Percentiles rank a stretch among this genome's conserved stretches.
Conservation (phyloP, 192 early-diverging fungal genomes). For the Rhizoclosmatium sp. region DNA sequence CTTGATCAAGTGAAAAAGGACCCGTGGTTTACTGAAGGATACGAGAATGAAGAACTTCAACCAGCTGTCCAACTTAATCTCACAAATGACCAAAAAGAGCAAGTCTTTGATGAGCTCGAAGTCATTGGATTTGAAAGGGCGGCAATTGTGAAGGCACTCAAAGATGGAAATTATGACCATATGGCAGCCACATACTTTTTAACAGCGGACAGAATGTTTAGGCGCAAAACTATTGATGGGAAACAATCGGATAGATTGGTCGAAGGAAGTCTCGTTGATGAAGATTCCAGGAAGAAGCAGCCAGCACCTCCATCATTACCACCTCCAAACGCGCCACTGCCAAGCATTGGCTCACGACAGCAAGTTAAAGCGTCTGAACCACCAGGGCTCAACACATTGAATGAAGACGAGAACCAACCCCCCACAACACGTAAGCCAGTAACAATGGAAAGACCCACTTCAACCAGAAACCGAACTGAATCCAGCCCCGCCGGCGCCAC, state of each 20-base stretch:
- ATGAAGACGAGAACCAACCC: slow-evolving; percentile 27
- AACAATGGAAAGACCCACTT: slow-evolving; percentile 5
- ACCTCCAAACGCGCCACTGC: neutral
- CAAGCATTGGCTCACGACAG: slow-evolving; percentile 12
- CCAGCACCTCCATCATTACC: neutral
- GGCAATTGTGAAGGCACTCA: slow-evolving; percentile 54
- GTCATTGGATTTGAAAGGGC: slow-evolving; percentile 62
- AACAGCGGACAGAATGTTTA: slow-evolving; percentile 58
- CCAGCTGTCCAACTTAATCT: slow-evolving; percentile 37
- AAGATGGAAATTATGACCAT: slow-evolving; percentile 61
- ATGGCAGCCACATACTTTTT: slow-evolving; percentile 65
- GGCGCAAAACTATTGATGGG: slow-evolving; percentile 43
- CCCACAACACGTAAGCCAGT: neutral
- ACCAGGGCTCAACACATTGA: slow-evolving; percentile 21
- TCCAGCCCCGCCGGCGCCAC: neutral
- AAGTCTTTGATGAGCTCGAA: slow-evolving; percentile 61
- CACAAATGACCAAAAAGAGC: slow-evolving; percentile 54
- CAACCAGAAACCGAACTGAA: neutral
- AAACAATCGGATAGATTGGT: slow-evolving; percentile 36
- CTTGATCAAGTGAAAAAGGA: slow-evolving; percentile 62
- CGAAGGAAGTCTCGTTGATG: slow-evolving; percentile 37
- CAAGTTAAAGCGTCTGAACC: slow-evolving; percentile 20
- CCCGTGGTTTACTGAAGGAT: slow-evolving; percentile 65
- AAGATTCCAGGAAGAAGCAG: neutral
- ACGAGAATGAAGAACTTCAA: slow-evolving; percentile 52